Evolutionary conservation across 257 asterid species (phyloP), one percentile per base, ranked within the genome.

Genomic region (Gentiana macrophylla): DNA sequence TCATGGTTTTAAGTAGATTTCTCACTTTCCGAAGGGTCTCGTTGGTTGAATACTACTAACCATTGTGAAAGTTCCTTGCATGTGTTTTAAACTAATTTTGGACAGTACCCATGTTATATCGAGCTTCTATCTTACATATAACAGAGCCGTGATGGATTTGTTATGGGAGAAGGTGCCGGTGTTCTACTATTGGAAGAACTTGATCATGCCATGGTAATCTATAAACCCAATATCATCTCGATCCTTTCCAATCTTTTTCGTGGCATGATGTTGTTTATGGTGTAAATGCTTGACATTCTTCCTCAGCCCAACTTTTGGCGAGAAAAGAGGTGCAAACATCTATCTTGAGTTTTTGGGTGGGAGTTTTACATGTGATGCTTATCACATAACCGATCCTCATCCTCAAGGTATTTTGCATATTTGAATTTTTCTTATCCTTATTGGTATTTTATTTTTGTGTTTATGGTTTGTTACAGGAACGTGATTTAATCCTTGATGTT

Each of bases 261-360:
- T 12, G 15, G 9, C 48, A 35, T 6, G 7, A 37, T 52, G 12
- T 32, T 3, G 1, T 35, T 63, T 44, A 37, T 12, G 51, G 24
- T 35, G 35, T 12, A 4, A 5, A 34, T 53, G 49, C 55, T 32
- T 32, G 46, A 45, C 35, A 33, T 15, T 24, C 49, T 62, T 50
- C 37, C n/a, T n/a, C n/a, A n/a, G n/a, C 50, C 37, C 48, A 8
- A 24, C 32, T 11, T 41, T 37, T 50, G 37, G 37, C 45, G 68
- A 79, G 80, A 61, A 62, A 60, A 72, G 82, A 62, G 78, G 74
- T 50, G 82, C 85, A 57, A 60, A 52, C 13, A 72, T 79, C 59
- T 79, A 79, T 48, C 79, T 80, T n/a, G 82, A 79, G 66, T 70
- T 79, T 70, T 71, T 79, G 5, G 82, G 82, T 49, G 82, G 85